These are phyloP conservation scores for Botrytis fragariae DNA, from an alignment of 2,329 filamentous ascomycete genomes.

Conservation along the genomic window DNA sequence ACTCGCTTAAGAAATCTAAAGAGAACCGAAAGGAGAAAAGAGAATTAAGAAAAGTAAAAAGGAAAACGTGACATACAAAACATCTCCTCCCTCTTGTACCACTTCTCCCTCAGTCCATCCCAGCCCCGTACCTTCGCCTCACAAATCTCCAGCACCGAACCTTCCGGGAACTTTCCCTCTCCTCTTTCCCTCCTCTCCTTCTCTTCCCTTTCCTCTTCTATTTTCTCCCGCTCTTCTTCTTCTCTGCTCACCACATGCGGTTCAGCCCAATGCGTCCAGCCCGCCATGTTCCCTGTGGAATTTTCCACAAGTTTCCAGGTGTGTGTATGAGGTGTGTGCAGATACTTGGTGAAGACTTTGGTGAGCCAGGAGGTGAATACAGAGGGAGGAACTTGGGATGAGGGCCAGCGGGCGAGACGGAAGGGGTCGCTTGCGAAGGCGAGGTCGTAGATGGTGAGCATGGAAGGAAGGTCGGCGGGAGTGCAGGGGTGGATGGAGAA, in stretches of 20 bases:
- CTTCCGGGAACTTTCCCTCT: slow-evolving; percentile 34
- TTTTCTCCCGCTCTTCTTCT: neutral
- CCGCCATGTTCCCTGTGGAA: slow-evolving; percentile 34
- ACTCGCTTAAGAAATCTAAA: neutral
- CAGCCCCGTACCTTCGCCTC: slow-evolving; percentile 38
- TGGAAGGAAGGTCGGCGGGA: slow-evolving; percentile 34
- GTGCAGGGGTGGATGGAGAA: slow-evolving; percentile 30
- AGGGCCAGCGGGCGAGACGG: slow-evolving; percentile 32
- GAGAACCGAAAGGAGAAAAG: neutral
- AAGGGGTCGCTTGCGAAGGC: slow-evolving; percentile 35
- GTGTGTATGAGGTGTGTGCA: slow-evolving; percentile 35
- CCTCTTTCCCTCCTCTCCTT: neutral
- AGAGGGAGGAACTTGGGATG: slow-evolving; percentile 15
- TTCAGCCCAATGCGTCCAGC: slow-evolving; percentile 36
- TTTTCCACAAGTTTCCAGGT: slow-evolving; percentile 40
- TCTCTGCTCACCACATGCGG: neutral
- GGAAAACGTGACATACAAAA: slow-evolving; percentile 36
- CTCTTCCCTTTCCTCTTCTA: neutral
- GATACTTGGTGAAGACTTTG: slow-evolving; percentile 32
- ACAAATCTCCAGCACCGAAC: slow-evolving; percentile 36
- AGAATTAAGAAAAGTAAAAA: neutral
- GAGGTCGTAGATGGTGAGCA: slow-evolving; percentile 37
- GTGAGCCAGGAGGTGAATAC: slow-evolving; percentile 36
- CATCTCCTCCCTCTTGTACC: slow-evolving; percentile 37
- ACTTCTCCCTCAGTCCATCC: slow-evolving; percentile 34